phyloP scores from a whole-genome alignment of 2,329 filamentous ascomycete genomes.

The Fonsecaea pugnacius region DNA sequence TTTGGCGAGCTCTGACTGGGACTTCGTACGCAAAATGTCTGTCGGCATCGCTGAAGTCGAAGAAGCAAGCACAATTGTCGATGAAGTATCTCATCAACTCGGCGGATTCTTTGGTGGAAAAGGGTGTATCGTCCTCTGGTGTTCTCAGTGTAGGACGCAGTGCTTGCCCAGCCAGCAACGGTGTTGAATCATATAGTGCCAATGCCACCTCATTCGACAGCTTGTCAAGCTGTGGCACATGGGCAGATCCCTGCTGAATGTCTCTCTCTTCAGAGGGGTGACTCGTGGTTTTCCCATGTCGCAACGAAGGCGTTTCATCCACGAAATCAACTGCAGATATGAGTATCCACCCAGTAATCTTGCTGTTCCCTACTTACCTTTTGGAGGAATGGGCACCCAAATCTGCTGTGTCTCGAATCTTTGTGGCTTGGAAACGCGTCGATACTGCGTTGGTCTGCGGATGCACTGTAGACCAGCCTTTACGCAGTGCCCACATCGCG shows the following conservation, averaged over 20 bases:
- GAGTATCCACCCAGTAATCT: neutral
- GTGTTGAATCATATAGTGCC: neutral
- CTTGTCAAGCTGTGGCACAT: neutral
- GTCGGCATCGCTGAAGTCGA: constrained; percentile 17
- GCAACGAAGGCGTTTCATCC: constrained; percentile 1
- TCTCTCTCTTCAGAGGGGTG: neutral
- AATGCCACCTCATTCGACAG: neutral
- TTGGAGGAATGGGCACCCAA: constrained; percentile 17
- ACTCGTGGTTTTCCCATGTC: neutral
- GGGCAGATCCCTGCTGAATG: neutral
- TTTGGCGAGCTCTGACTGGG: constrained; percentile 5
- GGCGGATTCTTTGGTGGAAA: constrained; percentile 6
- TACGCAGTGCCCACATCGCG: constrained; percentile 16
- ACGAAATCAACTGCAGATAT: constrained; percentile 13
- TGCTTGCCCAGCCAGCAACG: neutral
- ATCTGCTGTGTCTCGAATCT: constrained; percentile 3
- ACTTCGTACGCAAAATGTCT: constrained; percentile 18
- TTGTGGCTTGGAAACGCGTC: neutral
- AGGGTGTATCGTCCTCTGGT: neutral
- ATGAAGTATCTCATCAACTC: constrained; percentile 22
- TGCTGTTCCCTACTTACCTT: neutral
- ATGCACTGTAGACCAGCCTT: constrained; percentile 13
- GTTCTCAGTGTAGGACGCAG: neutral
- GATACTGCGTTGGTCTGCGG: constrained; percentile 2
- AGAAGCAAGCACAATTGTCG: constrained; percentile 19